Base-by-base conservation (phyloP, 257 asterid genomes). In the Solanum bulbocastanum region DNA sequence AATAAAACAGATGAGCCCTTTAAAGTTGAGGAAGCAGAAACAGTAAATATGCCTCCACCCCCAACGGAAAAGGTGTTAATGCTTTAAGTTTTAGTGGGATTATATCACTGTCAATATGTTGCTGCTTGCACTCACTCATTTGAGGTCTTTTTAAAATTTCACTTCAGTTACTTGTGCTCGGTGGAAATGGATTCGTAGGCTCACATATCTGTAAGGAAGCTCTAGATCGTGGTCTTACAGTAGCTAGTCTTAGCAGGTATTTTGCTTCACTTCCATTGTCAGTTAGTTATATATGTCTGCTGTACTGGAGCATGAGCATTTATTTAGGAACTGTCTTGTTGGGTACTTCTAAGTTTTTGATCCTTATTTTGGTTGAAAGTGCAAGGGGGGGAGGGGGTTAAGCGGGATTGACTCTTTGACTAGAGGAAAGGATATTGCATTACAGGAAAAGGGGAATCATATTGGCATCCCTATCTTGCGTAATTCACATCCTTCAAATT, bases 151-250 rank as follows among this genome's bases (percentile, higher is more conserved):
- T 88, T 27, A 42, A 46, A 82, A 42, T 85, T 87, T 88, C 74
- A 71, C 85, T 91, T 88, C 92, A 97, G 99, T 88, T 97, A 91
- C 99, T 97, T 85, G 99, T 97, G 92, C 93, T 97, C 36, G 99
- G 99, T 22, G 99, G 99, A 89, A 97, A 93, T 91, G 99, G 99
- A 71, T 97, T 94, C 90, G 99, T 97, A 82, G 99, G 99, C 56
- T 96, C 99, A 81, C 99, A 97, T 91, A 75, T 97, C 86, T 97
- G 98, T 90, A 93, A 92, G 92, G 99, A 97, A 91, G 99, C 99
- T 88, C 65, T 95, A 87, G 89, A 90, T 82, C 93, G 93, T 83
- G 99, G 99, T 86, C 85, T 97, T 71, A 86, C 93, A 10, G 97
- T 96, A 87, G 96, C 96, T 89, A 97, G 99, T 91, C 98, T 97